Conservation (phyloP, 192 early-diverging fungal species). For the Coemansia aciculifera region DNA sequence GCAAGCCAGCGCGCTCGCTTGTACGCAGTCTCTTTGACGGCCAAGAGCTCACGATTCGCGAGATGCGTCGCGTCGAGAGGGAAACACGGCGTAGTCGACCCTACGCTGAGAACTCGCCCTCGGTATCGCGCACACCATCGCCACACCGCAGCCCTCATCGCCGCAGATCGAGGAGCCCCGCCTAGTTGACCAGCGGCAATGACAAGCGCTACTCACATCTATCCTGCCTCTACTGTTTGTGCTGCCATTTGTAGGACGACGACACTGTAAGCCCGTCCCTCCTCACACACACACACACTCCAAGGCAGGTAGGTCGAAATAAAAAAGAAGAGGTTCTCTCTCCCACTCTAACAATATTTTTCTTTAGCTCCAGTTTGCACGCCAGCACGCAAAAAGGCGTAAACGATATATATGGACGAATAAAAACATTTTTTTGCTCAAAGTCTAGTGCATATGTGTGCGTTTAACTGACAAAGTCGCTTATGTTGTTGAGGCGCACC, state of each 20-base stretch:
- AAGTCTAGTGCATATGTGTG: neutral
- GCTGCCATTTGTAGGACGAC: slow-evolving; percentile 7
- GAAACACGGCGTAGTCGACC: slow-evolving; percentile 33
- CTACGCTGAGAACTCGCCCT: slow-evolving; percentile 13
- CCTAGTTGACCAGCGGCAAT: slow-evolving; percentile 8
- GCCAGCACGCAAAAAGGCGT: neutral
- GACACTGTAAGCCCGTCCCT: neutral
- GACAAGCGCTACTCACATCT: slow-evolving; percentile 1
- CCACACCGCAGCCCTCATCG: slow-evolving; percentile 35
- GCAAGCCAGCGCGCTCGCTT: slow-evolving; percentile 75
- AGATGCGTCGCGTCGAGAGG: slow-evolving; percentile 55
- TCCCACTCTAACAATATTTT: neutral
- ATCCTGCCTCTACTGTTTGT: slow-evolving; percentile 7
- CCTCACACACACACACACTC: neutral
- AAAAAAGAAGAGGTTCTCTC: neutral
- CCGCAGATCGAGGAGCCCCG: slow-evolving; percentile 39
- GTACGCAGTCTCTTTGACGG: slow-evolving; percentile 81
- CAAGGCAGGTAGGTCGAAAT: slow-evolving; percentile 6
- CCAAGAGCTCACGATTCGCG: slow-evolving; percentile 60
- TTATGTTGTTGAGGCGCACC: slow-evolving; percentile 41
- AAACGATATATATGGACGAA: neutral
- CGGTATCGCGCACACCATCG: slow-evolving; percentile 41
- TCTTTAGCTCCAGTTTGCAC: neutral
- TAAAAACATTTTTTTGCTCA: neutral
- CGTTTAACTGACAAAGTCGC: slow-evolving; percentile 12